A percentile compares a stretch with the other conserved stretches of the same genome.
These are phyloP conservation scores for Aspergillus asperescens DNA, from an alignment of 495 filamentous ascomycete species.

Conservation along the genomic window DNA sequence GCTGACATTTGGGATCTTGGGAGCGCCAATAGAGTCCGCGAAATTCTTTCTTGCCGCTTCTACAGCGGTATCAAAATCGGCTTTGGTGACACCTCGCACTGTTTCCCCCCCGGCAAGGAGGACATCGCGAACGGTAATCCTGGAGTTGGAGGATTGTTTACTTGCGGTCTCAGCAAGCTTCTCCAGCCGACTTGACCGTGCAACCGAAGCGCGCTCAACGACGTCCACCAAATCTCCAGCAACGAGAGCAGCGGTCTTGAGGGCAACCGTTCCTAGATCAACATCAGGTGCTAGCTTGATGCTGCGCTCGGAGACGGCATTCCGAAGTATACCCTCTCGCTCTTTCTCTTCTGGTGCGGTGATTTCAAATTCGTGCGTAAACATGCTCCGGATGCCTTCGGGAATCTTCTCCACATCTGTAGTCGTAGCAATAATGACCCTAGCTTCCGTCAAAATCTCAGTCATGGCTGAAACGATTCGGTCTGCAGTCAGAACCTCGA, in stretches of 20 bases:
- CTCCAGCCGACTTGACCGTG: constrained; percentile 67
- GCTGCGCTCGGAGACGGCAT: constrained; percentile 68
- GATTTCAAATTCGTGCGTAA: constrained; percentile 95
- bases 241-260: constrained; percentile 94
- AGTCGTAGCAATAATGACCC: constrained; percentile 87
- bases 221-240: constrained; percentile 93
- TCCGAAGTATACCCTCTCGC: constrained; percentile 75
- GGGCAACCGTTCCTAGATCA: constrained; percentile 72
- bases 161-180: constrained; percentile 49
- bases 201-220: constrained; percentile 79
- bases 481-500: constrained; percentile 87
- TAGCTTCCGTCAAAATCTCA: constrained; percentile 63
- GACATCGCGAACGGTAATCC: constrained; percentile 70
- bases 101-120: constrained; percentile 83
- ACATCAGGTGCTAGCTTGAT: constrained; percentile 72
- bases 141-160: constrained; percentile 29
- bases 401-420: constrained; percentile 91
- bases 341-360: constrained; percentile 88
- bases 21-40: constrained; percentile 92
- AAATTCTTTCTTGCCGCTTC: constrained; percentile 96
- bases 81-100: constrained; percentile 70
- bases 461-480: constrained; percentile 78
- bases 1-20: constrained; percentile 93
- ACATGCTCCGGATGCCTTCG: constrained; percentile 81
- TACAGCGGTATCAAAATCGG: constrained; percentile 84